Base-by-base conservation (phyloP, 2,329 filamentous ascomycete species). In the Paecilomyces sp. region DNA sequence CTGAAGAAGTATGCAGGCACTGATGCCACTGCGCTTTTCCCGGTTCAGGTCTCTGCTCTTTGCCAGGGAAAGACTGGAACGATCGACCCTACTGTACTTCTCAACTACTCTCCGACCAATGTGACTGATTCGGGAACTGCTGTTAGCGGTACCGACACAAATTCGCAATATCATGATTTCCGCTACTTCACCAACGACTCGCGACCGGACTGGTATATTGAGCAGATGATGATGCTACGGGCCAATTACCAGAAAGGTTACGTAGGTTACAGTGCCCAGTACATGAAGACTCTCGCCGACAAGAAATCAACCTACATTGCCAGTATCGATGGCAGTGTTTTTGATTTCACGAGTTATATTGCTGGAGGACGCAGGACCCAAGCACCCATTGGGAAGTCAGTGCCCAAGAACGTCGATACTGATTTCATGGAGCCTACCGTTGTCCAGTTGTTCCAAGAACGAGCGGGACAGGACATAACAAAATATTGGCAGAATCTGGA, bases 81-180 rank as follows among this genome's bases (percentile, higher is more conserved):
- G 1, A 78, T 89, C 55, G 83, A 91, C 68, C 83, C 84, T 3
- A 83, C 86, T 51, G 90, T 99, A n/a, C 88, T 89, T 54, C 82
- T 99, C 30, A 89, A 93, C 74, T 97, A 93, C 77, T 87, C 86
- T 64, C 85, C 82, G 41, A 86, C 85, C 62, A 99, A 99, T 74
- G 81, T 88, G 58, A 85, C 86, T 13, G 88, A 88, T 18, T 83
- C 85, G 12, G 85, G 87, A 22, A 84, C 78, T 24, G 79, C 89
- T 25, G 83, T 91, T 71, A 86, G 82, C 68, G 79, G 75, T 31
- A 81, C 83, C 3, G 92, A 97, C 69, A 64, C 81, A 24, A 96
- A 97, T 69, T 80, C 86, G 24, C 79, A 84, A 63, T 99, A 95
- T 72, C 94, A 99, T 70, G 94, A 99, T 72, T 99, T 99, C 84